phyloP scores from a whole-genome alignment of 495 filamentous ascomycete species.

The Xylaria sp. region DNA sequence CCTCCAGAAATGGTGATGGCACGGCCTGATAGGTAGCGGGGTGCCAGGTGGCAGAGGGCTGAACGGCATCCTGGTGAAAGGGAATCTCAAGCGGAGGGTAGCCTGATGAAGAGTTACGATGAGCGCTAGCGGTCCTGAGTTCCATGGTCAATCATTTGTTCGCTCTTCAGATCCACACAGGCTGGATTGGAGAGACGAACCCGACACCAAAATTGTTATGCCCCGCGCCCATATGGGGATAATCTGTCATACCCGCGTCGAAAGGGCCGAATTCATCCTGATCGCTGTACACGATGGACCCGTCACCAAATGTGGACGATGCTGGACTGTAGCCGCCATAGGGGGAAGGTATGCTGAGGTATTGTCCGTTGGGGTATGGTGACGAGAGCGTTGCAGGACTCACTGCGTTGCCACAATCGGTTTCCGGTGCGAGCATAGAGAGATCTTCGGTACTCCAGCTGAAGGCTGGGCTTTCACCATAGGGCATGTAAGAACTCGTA shows the following conservation, averaged over 20 bases:
- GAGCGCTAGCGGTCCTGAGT: constrained; percentile 51
- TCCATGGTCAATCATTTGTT: constrained; percentile 56
- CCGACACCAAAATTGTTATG: constrained; percentile 58
- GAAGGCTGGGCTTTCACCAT: constrained; percentile 59
- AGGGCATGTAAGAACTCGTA: constrained; percentile 49
- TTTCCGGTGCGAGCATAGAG: constrained; percentile 48
- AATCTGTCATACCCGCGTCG: constrained; percentile 46
- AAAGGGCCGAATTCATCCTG: constrained; percentile 55
- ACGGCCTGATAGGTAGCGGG: constrained; percentile 29
- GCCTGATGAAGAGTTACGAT: constrained; percentile 43
- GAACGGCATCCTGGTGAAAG: constrained; percentile 31
- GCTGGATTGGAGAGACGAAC: constrained; percentile 63
- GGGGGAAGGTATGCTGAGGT: constrained; percentile 63
- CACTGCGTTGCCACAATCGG: constrained; percentile 48
- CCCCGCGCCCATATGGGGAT: constrained; percentile 48
- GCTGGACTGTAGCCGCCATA: constrained; percentile 62
- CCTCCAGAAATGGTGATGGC: constrained; percentile 48
- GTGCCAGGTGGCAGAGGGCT: constrained; percentile 30
- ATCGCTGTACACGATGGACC: constrained; percentile 61
- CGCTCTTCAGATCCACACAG: constrained; percentile 56
- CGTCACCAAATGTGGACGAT: constrained; percentile 59
- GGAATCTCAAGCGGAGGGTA: constrained; percentile 46
- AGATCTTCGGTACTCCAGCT: constrained; percentile 64
- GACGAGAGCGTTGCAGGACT: constrained; percentile 60
- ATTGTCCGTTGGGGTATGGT: constrained; percentile 55